A percentile compares a stretch with the other conserved stretches of the same genome.
Evolutionary conservation across 768 basidiomycete genomes (phyloP).

Genomic region (Calvatia gigantea): DNA sequence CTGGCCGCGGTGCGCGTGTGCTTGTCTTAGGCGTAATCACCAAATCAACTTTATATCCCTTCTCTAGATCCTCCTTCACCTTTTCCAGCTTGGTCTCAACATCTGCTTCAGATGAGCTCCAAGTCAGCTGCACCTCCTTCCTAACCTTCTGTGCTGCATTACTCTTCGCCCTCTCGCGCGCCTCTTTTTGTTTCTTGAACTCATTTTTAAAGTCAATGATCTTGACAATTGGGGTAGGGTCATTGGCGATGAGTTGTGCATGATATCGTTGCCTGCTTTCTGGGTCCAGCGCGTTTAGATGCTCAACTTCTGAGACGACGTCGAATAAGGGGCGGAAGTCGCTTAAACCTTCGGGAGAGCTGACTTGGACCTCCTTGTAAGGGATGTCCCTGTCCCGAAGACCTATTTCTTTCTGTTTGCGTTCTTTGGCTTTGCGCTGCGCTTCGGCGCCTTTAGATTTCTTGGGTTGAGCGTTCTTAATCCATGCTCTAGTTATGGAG

Average conservation of each 20-base stretch:
- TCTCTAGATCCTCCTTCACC: constrained; percentile 52
- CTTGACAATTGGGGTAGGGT: constrained; percentile 51
- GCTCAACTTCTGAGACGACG: neutral
- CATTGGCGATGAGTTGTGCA: constrained; percentile 2
- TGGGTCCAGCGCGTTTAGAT: neutral
- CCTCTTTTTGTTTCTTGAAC: constrained; percentile 33
- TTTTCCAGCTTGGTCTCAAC: constrained; percentile 63
- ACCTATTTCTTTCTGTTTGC: constrained; percentile 5
- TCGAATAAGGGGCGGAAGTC: neutral
- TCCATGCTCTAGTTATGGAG: neutral
- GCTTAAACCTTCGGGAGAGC: neutral
- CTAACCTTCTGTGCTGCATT: constrained; percentile 26
- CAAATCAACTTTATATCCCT: constrained; percentile 56
- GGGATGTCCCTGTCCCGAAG: constrained; percentile 3
- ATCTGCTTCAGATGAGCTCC: constrained; percentile 59
- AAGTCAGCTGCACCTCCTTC: constrained; percentile 75
- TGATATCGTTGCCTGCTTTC: neutral
- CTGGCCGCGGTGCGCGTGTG: constrained; percentile 28
- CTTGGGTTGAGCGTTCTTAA: neutral
- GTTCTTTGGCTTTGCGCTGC: neutral
- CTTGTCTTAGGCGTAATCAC: constrained; percentile 48
- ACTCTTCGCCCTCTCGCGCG: constrained; percentile 33
- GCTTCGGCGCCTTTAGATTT: neutral
- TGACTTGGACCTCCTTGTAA: neutral
- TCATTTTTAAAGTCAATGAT: constrained; percentile 45